Percentiles rank a stretch among this genome's conserved stretches.
phyloP scores from a whole-genome alignment of 1,284 basidiomycete genomes.

The Anthracocystis walkeri region DNA sequence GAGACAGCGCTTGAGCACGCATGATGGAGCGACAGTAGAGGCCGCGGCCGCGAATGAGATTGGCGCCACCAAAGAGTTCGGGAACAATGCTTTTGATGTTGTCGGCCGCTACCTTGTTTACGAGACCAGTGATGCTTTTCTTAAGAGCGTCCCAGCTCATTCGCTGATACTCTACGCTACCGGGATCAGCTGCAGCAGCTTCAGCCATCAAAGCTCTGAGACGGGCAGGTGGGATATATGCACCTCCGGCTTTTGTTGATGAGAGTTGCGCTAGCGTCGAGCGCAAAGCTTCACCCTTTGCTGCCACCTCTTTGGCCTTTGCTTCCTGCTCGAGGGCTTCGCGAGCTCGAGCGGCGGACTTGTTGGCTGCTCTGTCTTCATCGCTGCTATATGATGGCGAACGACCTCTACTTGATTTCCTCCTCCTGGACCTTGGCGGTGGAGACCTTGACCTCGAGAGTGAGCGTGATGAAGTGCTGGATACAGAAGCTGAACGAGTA shows the following conservation, averaged over 20 bases:
- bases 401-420: constrained; percentile 20
- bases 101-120: constrained; percentile 86
- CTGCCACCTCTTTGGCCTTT: constrained; percentile 23
- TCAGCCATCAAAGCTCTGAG: constrained; percentile 90
- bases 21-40: constrained; percentile 82
- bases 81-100: constrained; percentile 98
- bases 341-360: constrained; percentile 9
- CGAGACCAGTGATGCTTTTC: constrained; percentile 98
- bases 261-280: constrained; percentile 61
- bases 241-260: constrained; percentile 82
- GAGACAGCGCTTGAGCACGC: constrained; percentile 95
- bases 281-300: constrained; percentile 59
- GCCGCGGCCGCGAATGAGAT: constrained; percentile 66
- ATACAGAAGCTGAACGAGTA: constrained; percentile 25
- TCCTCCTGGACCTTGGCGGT: constrained; percentile 30
- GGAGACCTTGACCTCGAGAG: constrained; percentile 35
- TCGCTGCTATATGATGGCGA: constrained; percentile 30
- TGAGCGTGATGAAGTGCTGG: constrained; percentile 31
- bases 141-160: constrained; percentile 97
- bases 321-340: constrained; percentile 16
- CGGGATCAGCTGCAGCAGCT: constrained; percentile 80
- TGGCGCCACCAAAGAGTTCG: constrained; percentile 73
- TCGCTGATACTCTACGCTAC: constrained; percentile 89
- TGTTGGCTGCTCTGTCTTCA: neutral
- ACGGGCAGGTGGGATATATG: constrained; percentile 93